A percentile compares a stretch with the other conserved stretches of the same genome.
Evolutionary conservation across 768 basidiomycete genomes (phyloP).

Genomic region (Austroboletus eburneus): DNA sequence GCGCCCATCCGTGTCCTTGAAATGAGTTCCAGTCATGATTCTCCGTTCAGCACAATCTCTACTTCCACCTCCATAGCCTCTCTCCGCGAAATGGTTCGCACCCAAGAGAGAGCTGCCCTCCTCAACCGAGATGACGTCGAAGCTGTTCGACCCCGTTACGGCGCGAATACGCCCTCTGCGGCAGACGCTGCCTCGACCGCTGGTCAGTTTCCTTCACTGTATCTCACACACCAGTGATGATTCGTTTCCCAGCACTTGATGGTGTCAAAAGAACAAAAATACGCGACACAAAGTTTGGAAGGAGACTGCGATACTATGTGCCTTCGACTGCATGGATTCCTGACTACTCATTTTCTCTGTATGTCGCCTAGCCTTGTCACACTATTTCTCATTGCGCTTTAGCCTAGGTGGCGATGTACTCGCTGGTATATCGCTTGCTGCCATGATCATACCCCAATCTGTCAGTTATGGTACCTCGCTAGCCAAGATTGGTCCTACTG

Average conservation of each 20-base stretch:
- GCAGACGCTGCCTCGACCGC: constrained; percentile 17
- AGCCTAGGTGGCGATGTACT: constrained; percentile 70
- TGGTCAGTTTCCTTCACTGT: constrained; percentile 8
- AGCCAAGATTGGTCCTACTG: constrained; percentile 78
- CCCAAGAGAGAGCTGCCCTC: constrained; percentile 22
- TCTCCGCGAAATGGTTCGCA: constrained; percentile 20
- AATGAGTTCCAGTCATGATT: constrained; percentile 14
- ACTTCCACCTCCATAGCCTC: constrained; percentile 27
- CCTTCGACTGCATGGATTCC: constrained; percentile 81
- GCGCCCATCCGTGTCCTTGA: not conserved
- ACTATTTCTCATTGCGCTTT: constrained; percentile 2
- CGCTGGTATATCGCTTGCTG: constrained; percentile 82
- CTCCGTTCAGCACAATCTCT: constrained; percentile 21
- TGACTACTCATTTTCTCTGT: constrained; percentile 66
- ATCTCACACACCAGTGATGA: not conserved
- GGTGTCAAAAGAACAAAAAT: constrained; percentile 14
- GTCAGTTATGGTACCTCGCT: constrained; percentile 90
- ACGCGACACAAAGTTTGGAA: constrained; percentile 35
- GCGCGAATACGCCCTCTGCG: constrained; percentile 8
- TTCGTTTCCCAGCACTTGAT: constrained; percentile 3
- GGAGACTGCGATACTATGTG: constrained; percentile 67
- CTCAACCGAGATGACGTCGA: constrained; percentile 26
- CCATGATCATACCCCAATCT: constrained; percentile 81
- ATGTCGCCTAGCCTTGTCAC: not conserved
- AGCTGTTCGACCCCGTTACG: constrained; percentile 21